phyloP scores from a whole-genome alignment of 768 basidiomycete species.

The Lactarius indigo region DNA sequence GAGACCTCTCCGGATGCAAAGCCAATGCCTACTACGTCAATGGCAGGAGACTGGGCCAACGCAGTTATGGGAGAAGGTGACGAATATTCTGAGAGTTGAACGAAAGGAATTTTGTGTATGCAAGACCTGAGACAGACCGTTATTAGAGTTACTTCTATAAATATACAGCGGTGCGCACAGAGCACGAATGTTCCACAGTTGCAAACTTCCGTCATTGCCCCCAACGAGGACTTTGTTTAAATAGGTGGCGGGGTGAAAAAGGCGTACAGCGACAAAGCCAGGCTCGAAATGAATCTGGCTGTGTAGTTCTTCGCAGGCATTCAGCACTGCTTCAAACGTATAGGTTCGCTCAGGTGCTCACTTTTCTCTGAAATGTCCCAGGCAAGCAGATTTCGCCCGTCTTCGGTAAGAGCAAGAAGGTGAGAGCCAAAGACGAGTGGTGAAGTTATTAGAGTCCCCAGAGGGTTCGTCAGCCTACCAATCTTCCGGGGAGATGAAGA shows the following conservation, averaged over 20 bases:
- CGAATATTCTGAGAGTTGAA: constrained; percentile 46
- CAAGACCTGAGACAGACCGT: constrained; percentile 50
- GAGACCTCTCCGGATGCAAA: constrained; percentile 84
- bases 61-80: constrained; percentile 59
- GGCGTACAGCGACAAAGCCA: constrained; percentile 77
- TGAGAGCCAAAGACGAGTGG: constrained; percentile 80
- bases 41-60: constrained; percentile 87
- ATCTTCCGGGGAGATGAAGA: constrained; percentile 41
- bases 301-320: constrained; percentile 31
- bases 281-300: constrained; percentile 74
- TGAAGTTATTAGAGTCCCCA: constrained; percentile 55
- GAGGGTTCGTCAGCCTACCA: constrained; percentile 57
- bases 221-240: constrained; percentile 91
- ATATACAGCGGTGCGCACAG: constrained; percentile 45
- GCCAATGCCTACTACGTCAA: constrained; percentile 94
- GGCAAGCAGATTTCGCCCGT: constrained; percentile 68
- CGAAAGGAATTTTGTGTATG: constrained; percentile 71
- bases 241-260: constrained; percentile 94
- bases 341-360: constrained; percentile 27
- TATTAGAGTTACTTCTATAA: constrained; percentile 1
- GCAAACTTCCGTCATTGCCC: constrained; percentile 74
- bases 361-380: constrained; percentile 71
- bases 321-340: neutral
- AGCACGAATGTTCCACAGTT: constrained; percentile 92
- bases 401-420: constrained; percentile 74